Conservation (phyloP, 106 monocot species). For the Gastrodia elata region DNA sequence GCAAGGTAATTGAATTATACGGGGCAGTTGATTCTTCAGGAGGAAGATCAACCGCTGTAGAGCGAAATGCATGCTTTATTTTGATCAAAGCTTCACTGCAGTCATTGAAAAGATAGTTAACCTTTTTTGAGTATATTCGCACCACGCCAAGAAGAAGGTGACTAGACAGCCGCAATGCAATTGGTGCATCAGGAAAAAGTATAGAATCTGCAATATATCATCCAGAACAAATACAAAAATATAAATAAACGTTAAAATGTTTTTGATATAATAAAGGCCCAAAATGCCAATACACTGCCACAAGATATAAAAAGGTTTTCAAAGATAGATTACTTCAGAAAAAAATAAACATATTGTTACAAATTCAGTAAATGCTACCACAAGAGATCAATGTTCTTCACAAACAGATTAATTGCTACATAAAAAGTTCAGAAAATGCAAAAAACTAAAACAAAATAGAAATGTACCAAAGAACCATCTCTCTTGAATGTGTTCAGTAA, state of each 20-base stretch:
- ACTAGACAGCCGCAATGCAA: slow-evolving; percentile 93
- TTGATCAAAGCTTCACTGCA: slow-evolving; percentile 97
- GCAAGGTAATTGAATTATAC: slow-evolving; percentile 97
- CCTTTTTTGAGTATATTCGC: slow-evolving; percentile 96
- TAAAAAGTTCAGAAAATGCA: too few relatives aligned
- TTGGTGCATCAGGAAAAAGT: slow-evolving; percentile 93
- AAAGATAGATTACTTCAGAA: neutral
- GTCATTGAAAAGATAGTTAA: slow-evolving; percentile 99
- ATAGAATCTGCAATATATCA: slow-evolving; percentile 73
- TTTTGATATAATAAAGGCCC: neutral
- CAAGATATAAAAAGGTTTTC: neutral
- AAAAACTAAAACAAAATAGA: too few relatives aligned
- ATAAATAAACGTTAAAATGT: neutral
- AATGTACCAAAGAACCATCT: too few relatives aligned
- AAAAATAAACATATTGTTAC: neutral
- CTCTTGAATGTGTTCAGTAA: too few relatives aligned
- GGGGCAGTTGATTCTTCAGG: slow-evolving; percentile 99
- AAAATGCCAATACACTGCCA: neutral
- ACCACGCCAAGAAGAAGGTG: slow-evolving; percentile 99
- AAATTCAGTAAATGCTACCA: neutral
- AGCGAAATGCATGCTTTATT: slow-evolving; percentile 98
- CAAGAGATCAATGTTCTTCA: neutral
- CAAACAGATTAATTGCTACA: neutral
- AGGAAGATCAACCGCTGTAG: slow-evolving; percentile 93
- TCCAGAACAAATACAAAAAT: neutral